Conservation (phyloP, 306 rosid genomes). For the Gynostemma pentaphyllum region DNA sequence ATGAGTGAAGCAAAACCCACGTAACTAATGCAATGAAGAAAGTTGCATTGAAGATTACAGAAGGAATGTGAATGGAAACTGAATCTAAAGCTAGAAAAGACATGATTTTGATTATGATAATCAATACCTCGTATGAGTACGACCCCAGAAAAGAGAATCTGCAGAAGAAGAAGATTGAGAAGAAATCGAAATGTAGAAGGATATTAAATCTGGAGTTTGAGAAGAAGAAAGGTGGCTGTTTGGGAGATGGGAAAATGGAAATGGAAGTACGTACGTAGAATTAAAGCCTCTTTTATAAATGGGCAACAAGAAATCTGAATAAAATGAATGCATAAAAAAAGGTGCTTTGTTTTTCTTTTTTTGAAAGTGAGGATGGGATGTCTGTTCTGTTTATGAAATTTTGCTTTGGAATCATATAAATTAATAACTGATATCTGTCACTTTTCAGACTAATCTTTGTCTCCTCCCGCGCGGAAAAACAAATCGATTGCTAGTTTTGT, state of each 20-base stretch:
- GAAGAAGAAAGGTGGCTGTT: not conserved
- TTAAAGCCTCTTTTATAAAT: not conserved
- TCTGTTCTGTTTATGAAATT: not conserved
- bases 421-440: not conserved
- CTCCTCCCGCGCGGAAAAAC: not conserved
- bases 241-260: not conserved
- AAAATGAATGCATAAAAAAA: no score
- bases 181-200: not conserved
- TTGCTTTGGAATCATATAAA: not conserved
- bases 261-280: not conserved
- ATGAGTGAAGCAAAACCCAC: slow-evolving; percentile 44
- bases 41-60: slow-evolving; percentile 30
- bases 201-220: not conserved
- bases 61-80: slow-evolving; percentile 18
- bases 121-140: not conserved
- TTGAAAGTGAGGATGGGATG: not conserved
- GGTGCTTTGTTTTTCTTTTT: no score
- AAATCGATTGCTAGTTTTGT: no score
- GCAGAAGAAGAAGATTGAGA: not conserved
- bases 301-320: not conserved
- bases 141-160: not conserved
- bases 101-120: not conserved
- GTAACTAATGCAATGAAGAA: slow-evolving; percentile 33
- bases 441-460: not conserved
- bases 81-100: not conserved